These are phyloP conservation scores for Colletotrichum eremochloae DNA, from an alignment of 2,329 filamentous ascomycete species.

Conservation along the genomic window DNA sequence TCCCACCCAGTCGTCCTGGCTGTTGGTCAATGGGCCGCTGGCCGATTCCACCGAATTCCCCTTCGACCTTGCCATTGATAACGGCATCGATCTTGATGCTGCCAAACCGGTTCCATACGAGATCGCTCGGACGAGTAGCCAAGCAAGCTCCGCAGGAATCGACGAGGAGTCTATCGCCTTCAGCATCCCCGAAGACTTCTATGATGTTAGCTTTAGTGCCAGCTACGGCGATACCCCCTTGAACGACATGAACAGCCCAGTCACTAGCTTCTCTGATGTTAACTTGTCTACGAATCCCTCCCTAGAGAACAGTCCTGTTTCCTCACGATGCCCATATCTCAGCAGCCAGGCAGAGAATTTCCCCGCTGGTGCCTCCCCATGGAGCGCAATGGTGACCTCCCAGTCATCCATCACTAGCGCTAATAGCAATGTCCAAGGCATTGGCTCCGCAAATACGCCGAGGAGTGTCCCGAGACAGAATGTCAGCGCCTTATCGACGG, in stretches of 20 bases:
- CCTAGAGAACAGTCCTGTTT: slow-evolving; percentile 19
- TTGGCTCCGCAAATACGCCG: neutral
- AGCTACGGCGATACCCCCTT: slow-evolving; percentile 10
- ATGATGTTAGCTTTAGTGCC: slow-evolving; percentile 4
- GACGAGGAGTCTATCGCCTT: slow-evolving; percentile 28
- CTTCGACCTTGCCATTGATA: slow-evolving; percentile 23
- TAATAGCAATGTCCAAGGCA: neutral
- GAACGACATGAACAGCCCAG: slow-evolving; percentile 19
- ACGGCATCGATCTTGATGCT: slow-evolving; percentile 7
- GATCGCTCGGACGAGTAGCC: slow-evolving; percentile 17
- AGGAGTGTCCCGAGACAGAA: slow-evolving; percentile 8
- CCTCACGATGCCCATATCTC: slow-evolving; percentile 6
- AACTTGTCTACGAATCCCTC: slow-evolving; percentile 15
- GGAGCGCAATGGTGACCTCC: neutral
- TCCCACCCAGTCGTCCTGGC: slow-evolving; percentile 13
- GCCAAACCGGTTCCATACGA: neutral
- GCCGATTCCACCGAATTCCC: slow-evolving; percentile 19
- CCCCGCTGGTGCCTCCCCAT: neutral
- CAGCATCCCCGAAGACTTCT: slow-evolving; percentile 15
- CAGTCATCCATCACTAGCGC: neutral
- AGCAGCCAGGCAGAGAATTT: slow-evolving; percentile 1
- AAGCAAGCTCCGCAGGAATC: slow-evolving; percentile 28
- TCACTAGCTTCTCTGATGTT: slow-evolving; percentile 25
- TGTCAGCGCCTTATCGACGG: slow-evolving; percentile 22
- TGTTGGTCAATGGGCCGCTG: neutral